phyloP scores from a whole-genome alignment of 306 rosid genomes.

The Rosa persica region DNA sequence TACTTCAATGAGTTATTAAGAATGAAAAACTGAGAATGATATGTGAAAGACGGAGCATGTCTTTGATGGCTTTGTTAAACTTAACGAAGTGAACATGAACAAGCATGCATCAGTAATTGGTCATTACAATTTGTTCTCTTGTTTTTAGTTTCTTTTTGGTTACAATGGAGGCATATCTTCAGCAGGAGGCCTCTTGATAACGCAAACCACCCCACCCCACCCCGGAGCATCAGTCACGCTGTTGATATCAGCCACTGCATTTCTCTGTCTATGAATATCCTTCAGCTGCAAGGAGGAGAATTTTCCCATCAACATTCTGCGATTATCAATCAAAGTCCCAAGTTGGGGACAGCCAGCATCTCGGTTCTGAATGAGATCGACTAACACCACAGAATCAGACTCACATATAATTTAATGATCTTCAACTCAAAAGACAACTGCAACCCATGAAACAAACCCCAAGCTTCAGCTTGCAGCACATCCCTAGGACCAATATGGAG shows the following conservation, averaged over 20 bases:
- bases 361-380: too few relatives aligned
- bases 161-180: not conserved
- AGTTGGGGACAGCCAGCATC: not conserved
- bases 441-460: not conserved
- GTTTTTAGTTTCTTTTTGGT: too few relatives aligned
- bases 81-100: not conserved
- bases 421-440: not conserved
- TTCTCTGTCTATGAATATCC: too few relatives aligned
- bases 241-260: not conserved
- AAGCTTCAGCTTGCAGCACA: not conserved
- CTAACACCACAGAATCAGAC: not conserved
- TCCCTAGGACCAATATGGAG: not conserved
- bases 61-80: not conserved
- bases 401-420: not conserved
- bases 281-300: not conserved
- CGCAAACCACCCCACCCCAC: too few relatives aligned
- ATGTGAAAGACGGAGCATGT: not conserved
- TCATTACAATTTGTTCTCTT: too few relatives aligned
- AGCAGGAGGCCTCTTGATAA: conserved; percentile 6
- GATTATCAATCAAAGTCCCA: not conserved
- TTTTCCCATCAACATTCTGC: not conserved
- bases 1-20: not conserved
- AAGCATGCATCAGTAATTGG: not conserved
- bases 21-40: not conserved
- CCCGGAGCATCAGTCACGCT: not conserved